Percentiles rank a stretch among this genome's conserved stretches.
These are phyloP conservation scores for Colletotrichum aenigma DNA, from an alignment of 2,329 filamentous ascomycete genomes.

Conservation along the genomic window DNA sequence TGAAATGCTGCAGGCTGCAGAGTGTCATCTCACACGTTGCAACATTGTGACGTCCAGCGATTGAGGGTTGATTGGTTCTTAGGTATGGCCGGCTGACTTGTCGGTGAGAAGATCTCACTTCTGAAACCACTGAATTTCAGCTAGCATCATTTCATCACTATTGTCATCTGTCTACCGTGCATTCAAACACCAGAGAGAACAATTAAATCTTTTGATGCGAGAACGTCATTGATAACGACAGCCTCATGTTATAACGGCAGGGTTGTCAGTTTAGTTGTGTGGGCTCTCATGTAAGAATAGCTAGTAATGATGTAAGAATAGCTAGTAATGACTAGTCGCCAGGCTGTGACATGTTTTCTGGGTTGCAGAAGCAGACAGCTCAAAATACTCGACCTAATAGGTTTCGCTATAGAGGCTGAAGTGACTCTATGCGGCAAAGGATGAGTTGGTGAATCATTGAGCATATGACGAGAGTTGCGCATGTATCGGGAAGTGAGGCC, in stretches of 20 bases:
- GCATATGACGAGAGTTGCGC: background rate
- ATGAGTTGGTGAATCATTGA: background rate
- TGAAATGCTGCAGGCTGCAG: background rate
- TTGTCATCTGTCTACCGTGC: background rate
- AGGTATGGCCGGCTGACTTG: background rate
- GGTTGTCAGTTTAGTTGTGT: background rate
- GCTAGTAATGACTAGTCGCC: background rate
- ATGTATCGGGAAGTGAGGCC: background rate
- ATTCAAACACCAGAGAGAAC: background rate
- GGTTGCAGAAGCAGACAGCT: background rate
- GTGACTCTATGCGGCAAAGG: background rate
- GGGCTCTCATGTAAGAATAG: background rate
- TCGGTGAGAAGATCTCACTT: background rate
- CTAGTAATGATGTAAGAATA: background rate
- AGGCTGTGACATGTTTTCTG: background rate
- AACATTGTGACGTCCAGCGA: accelerated
- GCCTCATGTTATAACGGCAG: background rate
- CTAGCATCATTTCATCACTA: background rate
- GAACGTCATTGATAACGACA: background rate
- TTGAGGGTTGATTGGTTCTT: background rate
- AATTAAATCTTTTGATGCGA: background rate
- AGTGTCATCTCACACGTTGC: accelerated
- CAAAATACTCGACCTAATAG: accelerated
- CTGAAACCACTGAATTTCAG: background rate
- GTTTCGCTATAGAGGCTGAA: background rate